Base-by-base conservation (phyloP, 768 basidiomycete species). In the Macrolepiota albuminosa region DNA sequence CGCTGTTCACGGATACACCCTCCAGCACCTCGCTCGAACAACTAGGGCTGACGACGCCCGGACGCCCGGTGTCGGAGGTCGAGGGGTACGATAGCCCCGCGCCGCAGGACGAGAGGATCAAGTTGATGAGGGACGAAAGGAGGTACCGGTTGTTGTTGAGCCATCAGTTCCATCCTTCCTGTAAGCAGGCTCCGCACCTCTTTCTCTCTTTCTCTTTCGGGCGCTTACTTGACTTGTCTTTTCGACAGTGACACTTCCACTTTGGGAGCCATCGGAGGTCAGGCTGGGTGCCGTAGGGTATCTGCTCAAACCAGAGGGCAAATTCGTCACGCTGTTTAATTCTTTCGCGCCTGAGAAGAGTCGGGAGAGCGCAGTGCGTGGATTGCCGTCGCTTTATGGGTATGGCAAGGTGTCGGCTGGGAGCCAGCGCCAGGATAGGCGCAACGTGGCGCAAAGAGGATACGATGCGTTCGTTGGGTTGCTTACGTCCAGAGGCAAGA, bases 271-370 rank as follows among this genome's bases (percentile, higher is more conserved):
- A 2, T 73, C 80, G 3, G 77, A 66, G 5, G 81, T 93, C 0
- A 69, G 77, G 13, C 72, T 92, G 1, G 92, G 91, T 6, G 84
- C 85, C 3, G 86, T 94, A 7, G 92, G 92, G 2, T 94, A 89
- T 69, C 59, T 92, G 26, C 78, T 76, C 36, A 88, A 86, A 64
- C 82, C 86, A 0, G 71, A 72, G n/a, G 91, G 91, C 2, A 71
- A 74, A 46, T 94, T 94, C 63, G 72, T 89, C 59, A 86, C 84
- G 11, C 75, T 93, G 6, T 85, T 91, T 72, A 88, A 92, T 69
- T 82, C 87, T 2, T 79, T 84, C 67, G 73, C 80, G 52, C 86
- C 84, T 6, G 70, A 72, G 40, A 78, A 78, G 60, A 75, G 82
- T 73, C 67, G 71, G 2, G 74, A 79, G 31, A 80, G 78, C 6